Conservation (phyloP, 352 stramenopile species). For the Pythium aphanidermatum region DNA sequence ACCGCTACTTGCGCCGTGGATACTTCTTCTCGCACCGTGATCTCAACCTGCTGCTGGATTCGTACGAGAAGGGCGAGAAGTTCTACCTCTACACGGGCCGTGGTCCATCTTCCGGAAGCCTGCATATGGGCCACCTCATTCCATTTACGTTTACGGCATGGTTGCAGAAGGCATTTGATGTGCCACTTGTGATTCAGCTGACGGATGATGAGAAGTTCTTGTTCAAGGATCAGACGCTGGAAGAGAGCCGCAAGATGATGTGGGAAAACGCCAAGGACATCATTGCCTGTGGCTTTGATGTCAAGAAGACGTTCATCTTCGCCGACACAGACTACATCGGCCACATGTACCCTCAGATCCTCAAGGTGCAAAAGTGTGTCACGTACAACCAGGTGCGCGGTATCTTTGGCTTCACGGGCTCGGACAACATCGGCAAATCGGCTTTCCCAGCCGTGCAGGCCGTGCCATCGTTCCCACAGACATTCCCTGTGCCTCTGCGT, state of each 20-base stretch:
- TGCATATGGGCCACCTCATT: constrained; percentile 99
- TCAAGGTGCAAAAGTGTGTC: constrained; percentile 99
- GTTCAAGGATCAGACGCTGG: constrained; percentile 96
- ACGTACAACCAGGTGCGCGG: constrained; percentile 97
- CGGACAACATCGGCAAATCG: constrained; percentile 98
- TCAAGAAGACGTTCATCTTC: constrained; percentile 99
- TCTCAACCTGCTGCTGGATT: constrained; percentile 93
- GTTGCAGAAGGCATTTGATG: constrained; percentile 98
- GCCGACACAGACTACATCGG: constrained; percentile 98
- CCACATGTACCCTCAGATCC: constrained; percentile 99
- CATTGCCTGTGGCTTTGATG: constrained; percentile 96
- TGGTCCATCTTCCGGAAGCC: constrained; percentile 94
- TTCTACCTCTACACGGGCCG: constrained; percentile 99
- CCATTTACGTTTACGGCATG: constrained; percentile 99
- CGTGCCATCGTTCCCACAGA: constrained; percentile 96
- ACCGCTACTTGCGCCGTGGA: constrained; percentile 96
- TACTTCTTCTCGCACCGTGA: constrained; percentile 99
- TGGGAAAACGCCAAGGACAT: constrained; percentile 99
- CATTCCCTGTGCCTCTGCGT: constrained; percentile 92
- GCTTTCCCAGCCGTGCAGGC: constrained; percentile 98
- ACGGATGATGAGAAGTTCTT: constrained; percentile 99
- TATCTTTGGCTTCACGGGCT: constrained; percentile 99
- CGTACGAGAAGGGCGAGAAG: constrained; percentile 94
- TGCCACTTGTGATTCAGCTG: constrained; percentile 99
- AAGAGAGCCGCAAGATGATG: constrained; percentile 90